Evolutionary conservation across 2,329 filamentous ascomycete genomes (phyloP), one percentile per base, ranked within the genome.

Genomic region (Scedosporium minutisporum): DNA sequence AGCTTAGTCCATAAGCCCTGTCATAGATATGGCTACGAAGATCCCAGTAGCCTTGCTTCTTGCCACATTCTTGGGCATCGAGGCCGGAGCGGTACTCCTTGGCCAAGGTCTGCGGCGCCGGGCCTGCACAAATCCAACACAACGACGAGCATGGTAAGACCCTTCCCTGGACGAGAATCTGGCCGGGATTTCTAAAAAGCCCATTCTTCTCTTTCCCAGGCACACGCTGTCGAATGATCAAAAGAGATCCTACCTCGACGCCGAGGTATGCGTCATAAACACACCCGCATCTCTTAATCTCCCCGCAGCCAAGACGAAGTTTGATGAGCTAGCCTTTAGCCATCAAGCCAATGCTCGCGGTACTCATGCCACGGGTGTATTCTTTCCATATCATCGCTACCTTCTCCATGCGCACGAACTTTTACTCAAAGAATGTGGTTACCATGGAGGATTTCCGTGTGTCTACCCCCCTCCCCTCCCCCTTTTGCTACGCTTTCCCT

Each of bases 361-460:
- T 21, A 65, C 55, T 14, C 64, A 65, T 53, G 57, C 61, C 42
- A 62, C 62, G 14, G 63, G 63, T 1, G 33, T 23, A 4, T 65
- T 65, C 41, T 38, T 65, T 21, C 64, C 64, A 14, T 65, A 63
- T 33, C 64, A 65, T 44, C 64, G 64, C 3, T 62, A 62, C 53
- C 58, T 65, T 23, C 58, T 65, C 9, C 61, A 63, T 21, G 59
- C 59, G 7, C 64, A 65, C 21, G 64, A 65, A 53, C 16, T 25
- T 12, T 46, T 63, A 29, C 57, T 63, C 23, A 41, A 23, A 21
- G 64, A 65, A 44, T 65, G 64, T 38, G 64, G 64, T 14, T 65
- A 63, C 55, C 27, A 63, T 4, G 64, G 42, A 5, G 23, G 27
- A 4, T 53, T 63, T 2, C 64, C 64, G 64, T 65, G 55, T 59